phyloP scores from a whole-genome alignment of 176 grass and related monocot genomes.

The Calamus simplicifolius region DNA sequence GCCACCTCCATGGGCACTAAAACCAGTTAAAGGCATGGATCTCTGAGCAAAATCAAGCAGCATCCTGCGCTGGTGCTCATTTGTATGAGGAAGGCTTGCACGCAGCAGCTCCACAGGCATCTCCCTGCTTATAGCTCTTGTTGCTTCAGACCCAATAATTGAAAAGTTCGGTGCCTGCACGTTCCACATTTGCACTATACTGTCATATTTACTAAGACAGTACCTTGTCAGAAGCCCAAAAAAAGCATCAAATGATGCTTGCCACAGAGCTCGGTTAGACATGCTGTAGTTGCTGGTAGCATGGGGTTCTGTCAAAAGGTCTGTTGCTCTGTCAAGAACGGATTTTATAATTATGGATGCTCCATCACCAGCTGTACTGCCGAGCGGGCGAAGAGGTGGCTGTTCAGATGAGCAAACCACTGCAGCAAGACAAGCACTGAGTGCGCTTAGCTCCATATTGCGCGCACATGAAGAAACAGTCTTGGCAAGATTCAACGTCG shows the following conservation, averaged over 20 bases:
- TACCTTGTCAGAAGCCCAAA: slow-evolving; percentile 15
- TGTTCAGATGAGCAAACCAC: slow-evolving; percentile 16
- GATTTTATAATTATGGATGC: slow-evolving; percentile 12
- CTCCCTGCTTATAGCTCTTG: slow-evolving; percentile 13
- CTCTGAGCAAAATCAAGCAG: slow-evolving; percentile 14
- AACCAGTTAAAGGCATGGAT: neutral
- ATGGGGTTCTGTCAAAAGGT: neutral
- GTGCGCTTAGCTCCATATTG: slow-evolving; percentile 10
- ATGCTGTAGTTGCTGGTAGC: slow-evolving; percentile 5
- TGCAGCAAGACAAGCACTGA: slow-evolving; percentile 13
- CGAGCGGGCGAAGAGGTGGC: slow-evolving; percentile 12
- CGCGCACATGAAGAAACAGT: slow-evolving; percentile 6
- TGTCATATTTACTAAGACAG: slow-evolving; percentile 17
- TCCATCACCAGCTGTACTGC: slow-evolving; percentile 14
- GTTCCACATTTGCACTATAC: slow-evolving; percentile 7
- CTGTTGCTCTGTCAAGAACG: slow-evolving; percentile 9
- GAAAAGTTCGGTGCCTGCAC: slow-evolving; percentile 1
- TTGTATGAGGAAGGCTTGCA: slow-evolving; percentile 18
- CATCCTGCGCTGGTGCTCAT: slow-evolving; percentile 13
- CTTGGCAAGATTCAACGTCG: slow-evolving; percentile 6
- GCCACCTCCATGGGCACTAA: neutral
- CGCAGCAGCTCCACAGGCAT: slow-evolving; percentile 15
- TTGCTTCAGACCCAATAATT: slow-evolving; percentile 3
- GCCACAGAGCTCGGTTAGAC: slow-evolving; percentile 5
- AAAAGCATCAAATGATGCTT: slow-evolving; percentile 16